Evolutionary conservation across 768 basidiomycete species (phyloP), one percentile per base, ranked within the genome.

Genomic region (Kwoniella bestiolae): DNA sequence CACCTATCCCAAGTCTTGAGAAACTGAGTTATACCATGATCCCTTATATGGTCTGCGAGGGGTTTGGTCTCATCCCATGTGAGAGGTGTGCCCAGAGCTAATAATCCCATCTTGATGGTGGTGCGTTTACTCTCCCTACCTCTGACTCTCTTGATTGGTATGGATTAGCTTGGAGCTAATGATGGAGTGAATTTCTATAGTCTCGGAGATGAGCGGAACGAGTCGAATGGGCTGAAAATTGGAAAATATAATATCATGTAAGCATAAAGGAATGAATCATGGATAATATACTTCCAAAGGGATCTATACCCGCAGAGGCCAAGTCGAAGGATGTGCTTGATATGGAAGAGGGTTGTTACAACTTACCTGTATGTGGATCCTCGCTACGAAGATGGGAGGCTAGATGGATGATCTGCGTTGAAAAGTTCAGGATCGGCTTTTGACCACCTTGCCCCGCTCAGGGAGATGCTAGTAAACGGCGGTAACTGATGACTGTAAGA

Each of bases 21-120:
- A 80, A 99, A 95, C 82, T 99, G 96, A 6, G 90, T 89, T 76
- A 98, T 92, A 50, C 96, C 96, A 80, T 98, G 94, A 56, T 84
- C 83, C 69, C 94, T 85, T 70, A 98, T 91, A 82, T 97, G 92
- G 77, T 93, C 88, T 16, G 92, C 90, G 73, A 91, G 86, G 62
- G 88, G 85, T 81, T 90, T 91, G 55, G 92, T 89, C 72, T 96
- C 90, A 57, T 90, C 87, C 96, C 96, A 99, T 31, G 86, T 80
- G 65, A 98, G 86, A 25, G 96, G 93, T 3, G 93, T 98, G 58
- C 96, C 96, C 56, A 95, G 88, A 63, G 88, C 90, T 64, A 99
- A 82, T 56, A 99, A 86, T 60, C 96, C 96, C 95, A 99, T 99
- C 18, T 26, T 34, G 32, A 47, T 12, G n/a, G 46, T n/a, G n/a